Conservation (phyloP, 257 asterid species). For the Plantago major region DNA sequence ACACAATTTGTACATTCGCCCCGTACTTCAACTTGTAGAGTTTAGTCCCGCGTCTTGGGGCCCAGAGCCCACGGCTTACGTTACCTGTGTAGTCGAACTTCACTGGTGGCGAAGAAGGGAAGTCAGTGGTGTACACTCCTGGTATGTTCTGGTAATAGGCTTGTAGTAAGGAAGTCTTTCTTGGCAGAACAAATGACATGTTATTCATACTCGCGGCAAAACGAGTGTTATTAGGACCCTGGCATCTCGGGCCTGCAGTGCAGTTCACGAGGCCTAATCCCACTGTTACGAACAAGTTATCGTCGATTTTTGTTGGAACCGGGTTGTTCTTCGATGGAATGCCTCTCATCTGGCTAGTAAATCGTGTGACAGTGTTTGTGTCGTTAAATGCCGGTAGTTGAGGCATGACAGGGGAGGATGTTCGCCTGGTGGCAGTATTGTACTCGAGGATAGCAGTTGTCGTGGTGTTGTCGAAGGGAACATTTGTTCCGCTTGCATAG, state of each 20-base stretch:
- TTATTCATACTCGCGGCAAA: conserved; percentile 63
- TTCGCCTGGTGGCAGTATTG: conserved; percentile 9
- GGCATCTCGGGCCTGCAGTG: conserved; percentile 52
- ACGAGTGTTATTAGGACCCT: conserved; percentile 58
- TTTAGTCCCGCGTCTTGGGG: conserved; percentile 45
- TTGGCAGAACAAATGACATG: conserved; percentile 43
- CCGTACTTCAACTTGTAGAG: conserved; percentile 46
- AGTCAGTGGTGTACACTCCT: conserved; percentile 48
- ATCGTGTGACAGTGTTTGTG: conserved; percentile 37
- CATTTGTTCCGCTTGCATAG: conserved; percentile 38
- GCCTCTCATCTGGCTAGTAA: conserved; percentile 35
- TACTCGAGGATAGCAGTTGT: conserved; percentile 61
- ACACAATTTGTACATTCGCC: conserved; percentile 46
- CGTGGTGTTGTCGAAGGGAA: conserved; percentile 59
- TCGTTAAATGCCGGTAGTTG: conserved; percentile 55
- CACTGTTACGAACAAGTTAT: conserved; percentile 40
- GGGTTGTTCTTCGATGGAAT: conserved; percentile 22
- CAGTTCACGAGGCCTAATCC: conserved; percentile 57
- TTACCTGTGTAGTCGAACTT: conserved; percentile 61
- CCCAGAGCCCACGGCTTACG: conserved; percentile 48
- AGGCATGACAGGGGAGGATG: conserved; percentile 33
- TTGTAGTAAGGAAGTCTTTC: conserved; percentile 39
- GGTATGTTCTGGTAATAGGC: conserved; percentile 45
- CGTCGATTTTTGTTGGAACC: conserved; percentile 39
- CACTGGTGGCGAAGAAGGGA: conserved; percentile 48